Evolutionary conservation across 169 alveolate genomes (phyloP).

Genomic region (Cryptosporidium viatorum): DNA sequence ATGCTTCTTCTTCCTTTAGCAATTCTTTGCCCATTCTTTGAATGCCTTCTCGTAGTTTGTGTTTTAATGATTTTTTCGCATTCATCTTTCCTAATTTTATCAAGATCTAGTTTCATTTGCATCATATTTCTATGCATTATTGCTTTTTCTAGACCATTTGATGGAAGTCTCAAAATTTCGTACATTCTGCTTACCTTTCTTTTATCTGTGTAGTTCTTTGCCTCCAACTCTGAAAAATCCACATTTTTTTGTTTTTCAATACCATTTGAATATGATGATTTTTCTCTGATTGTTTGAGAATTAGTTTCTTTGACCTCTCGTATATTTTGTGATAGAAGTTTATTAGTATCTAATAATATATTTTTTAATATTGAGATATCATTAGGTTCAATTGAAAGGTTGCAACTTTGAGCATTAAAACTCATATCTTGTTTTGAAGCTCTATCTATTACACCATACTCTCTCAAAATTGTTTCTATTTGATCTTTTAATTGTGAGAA

Average conservation of each 20-base stretch:
- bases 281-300: background rate
- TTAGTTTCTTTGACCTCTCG: background rate
- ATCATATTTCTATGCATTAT: constrained; percentile 48
- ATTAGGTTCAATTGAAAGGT: background rate
- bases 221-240: background rate
- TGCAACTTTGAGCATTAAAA: background rate
- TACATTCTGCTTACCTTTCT: background rate
- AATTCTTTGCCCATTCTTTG: constrained; percentile 45
- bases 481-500: constrained; percentile 13
- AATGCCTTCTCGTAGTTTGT: background rate
- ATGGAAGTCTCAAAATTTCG: background rate
- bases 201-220: background rate
- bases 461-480: constrained; percentile 33
- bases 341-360: constrained; percentile 5
- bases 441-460: constrained; percentile 25
- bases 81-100: constrained; percentile 10
- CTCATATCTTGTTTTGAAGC: background rate
- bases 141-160: constrained; percentile 19
- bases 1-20: constrained; percentile 7
- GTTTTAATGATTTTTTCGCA: background rate
- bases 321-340: constrained; percentile 12
- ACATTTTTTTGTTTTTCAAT: background rate
- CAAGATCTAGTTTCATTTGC: constrained; percentile 53
- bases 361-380: constrained; percentile 6
- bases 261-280: background rate